Base-by-base conservation (phyloP, 441 rosid genomes). In the Gossypium trilobum region DNA sequence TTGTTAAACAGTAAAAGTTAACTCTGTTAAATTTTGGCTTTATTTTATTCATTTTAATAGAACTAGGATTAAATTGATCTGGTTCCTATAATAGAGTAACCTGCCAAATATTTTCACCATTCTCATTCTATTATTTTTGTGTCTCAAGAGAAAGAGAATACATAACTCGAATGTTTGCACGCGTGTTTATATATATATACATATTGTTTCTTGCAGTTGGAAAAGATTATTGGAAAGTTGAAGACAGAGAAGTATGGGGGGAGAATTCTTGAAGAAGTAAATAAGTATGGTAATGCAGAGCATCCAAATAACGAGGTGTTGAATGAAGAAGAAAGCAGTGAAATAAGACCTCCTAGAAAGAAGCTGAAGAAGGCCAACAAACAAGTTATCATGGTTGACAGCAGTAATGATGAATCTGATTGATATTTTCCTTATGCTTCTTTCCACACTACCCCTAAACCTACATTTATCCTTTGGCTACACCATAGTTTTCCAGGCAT, bases 141-240 rank as follows among this genome's bases (percentile, higher is more conserved):
- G 48, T 61, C 42, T 27, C 63, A 58, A 54, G 39, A 59, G 64
- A 31, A 19, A 60, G 44, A 60, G 39, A 29, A 14, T 39, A 20
- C 3, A 20, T 65, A 55, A 36, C 25, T 19, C 23, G 10, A 19
- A 23, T 54, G 13, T 3, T 3, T n/a, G 25, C 42, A 36, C 2
- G 22, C 0, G 10, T 50, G 55, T 54, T n/a, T 36, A 56, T 36
- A 8, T 11, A 36, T 22, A 10, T 19, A 20, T 36, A 7, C n/a
- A 10, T 33, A 36, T 52, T 19, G 29, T 17, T 73, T 62, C 54
- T 68, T 82, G 85, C 91, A 94, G 99, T 75, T 92, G 87, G 96
- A 89, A 85, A 91, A 77, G 70, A 84, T 90, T 29, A 87, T 92
- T 67, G 99, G 99, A 67, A 92, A 87, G 76, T 62, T 94, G 73